Evolutionary conservation across 208 protist genomes (phyloP), one percentile per base, ranked within the genome.

Genomic region (Leishmania braziliensis): DNA sequence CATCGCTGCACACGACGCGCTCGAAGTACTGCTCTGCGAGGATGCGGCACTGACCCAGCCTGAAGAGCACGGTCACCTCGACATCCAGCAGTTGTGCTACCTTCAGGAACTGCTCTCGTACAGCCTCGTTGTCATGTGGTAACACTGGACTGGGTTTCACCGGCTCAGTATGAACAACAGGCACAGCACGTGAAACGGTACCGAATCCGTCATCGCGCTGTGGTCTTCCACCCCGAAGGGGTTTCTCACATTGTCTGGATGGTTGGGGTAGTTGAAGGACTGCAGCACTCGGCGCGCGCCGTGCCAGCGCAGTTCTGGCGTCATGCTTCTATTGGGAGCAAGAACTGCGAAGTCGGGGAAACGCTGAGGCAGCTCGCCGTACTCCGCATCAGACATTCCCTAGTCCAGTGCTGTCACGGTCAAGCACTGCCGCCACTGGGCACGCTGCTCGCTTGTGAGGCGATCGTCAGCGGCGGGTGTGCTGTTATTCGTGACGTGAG

Each of bases 1-100:
- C 91, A 29, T 39, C 54, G 20, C 75, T 70, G 20, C 65, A 63
- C 3, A 93, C 71, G 77, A 90, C 87, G 29, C 91, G 83, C 80
- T 88, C 80, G 68, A 91, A 88, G 80, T 93, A 93, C 80, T 93
- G 82, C 78, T 93, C 91, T 1, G 85, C 91, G 20, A 95, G 70
- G 43, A 87, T 71, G 36, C 79, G 82, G 54, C 84, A 87, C 79
- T 95, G 85, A 20, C 90, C 89, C 36, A 89, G 58, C 14, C 82
- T 88, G 72, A 95, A 93, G 33, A 95, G 86, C 1, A 90, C 92
- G 16, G 83, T 92, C 75, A 76, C 84, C 75, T 91, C 83, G 33
- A 76, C 80, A 78, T 94, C 90, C 23, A 92, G 84, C 51, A 91
- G 63, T 51, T 94, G 88, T 0, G 89, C 87, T 39, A 92, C 84